phyloP scores from a whole-genome alignment of 208 protist species.

The Endotrypanum monterogeii region DNA sequence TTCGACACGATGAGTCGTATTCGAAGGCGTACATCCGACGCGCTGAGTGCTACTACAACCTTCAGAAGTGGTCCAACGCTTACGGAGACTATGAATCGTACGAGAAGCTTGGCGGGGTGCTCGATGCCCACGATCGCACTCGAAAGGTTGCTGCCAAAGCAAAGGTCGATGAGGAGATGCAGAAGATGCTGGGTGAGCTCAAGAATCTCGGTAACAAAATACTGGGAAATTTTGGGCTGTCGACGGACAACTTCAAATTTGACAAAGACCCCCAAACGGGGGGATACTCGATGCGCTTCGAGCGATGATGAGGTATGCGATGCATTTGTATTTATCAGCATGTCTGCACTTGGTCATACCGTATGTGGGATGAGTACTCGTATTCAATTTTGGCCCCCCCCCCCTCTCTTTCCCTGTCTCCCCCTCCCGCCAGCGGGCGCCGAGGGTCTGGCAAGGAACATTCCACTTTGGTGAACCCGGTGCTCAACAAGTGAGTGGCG shows the following conservation, averaged over 20 bases:
- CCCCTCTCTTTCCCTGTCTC: too few species aligned
- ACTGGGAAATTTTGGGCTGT: slow-evolving; percentile 96
- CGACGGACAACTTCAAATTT: slow-evolving; percentile 97
- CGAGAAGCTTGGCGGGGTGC: slow-evolving; percentile 65
- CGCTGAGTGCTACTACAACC: slow-evolving; percentile 87
- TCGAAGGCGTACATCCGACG: slow-evolving; percentile 85
- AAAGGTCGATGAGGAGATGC: slow-evolving; percentile 92
- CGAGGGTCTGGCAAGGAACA: too few species aligned
- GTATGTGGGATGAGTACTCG: too few species aligned
- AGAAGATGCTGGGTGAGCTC: slow-evolving; percentile 95
- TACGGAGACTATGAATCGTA: slow-evolving; percentile 90
- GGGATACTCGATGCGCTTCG: slow-evolving; percentile 94
- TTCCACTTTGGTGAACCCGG: too few species aligned
- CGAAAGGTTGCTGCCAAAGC: slow-evolving; percentile 71
- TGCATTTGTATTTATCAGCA: background rate
- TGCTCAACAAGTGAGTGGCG: too few species aligned
- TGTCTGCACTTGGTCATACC: background rate
- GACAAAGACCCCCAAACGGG: slow-evolving; percentile 94
- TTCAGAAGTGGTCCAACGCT: slow-evolving; percentile 85
- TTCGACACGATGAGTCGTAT: slow-evolving; percentile 83
- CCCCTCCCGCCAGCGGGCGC: too few species aligned
- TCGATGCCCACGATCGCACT: slow-evolving; percentile 41
- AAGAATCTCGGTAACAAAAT: slow-evolving; percentile 97
- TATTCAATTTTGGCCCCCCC: too few species aligned
- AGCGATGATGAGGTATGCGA: slow-evolving; percentile 32